Base-by-base conservation (phyloP, 768 basidiomycete species). In the Strobilomyces echinocephalus region DNA sequence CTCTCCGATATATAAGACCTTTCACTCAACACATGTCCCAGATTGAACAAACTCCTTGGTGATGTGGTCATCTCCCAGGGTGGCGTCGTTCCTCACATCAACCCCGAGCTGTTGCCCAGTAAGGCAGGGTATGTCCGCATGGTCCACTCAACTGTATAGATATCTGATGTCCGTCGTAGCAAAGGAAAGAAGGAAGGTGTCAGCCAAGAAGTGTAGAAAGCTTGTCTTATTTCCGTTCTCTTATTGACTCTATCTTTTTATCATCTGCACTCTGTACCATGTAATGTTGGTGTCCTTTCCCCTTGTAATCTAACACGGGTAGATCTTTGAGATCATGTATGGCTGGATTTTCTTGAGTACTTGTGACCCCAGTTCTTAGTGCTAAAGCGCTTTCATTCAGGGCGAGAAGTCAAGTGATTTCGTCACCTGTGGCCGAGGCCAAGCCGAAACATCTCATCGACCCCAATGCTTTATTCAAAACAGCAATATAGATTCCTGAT, bases 31-130 rank as follows among this genome's bases (percentile, higher is more conserved):
- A 3, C 31, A 55, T 21, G 18, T 52, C 50, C 1, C 46, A 84
- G 83, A 71, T 67, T 90, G 61, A 86, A 87, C 75, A 87, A 83
- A 62, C 85, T 93, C 58, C 82, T 94, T 53, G 90, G 89, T 18
- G 77, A 83, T 52, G 91, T 93, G 60, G 85, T 89, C 68, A 93
- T 94, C 76, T 91, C 88, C 21, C 90, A 93, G 70, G 91, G 91
- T 72, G 91, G 91, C 79, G 88, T 90, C 50, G 83, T 87, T 18
- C 88, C 88, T 18, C 76, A 74, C 69, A 82, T 84, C 65, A 76
- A 79, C 63, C 75, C 78, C n/a, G 74, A 71, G 34, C 58, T 72
- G 8, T 54, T 72, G 39, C 70, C 70, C 20, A 65, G 60, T 35
- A 69, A 69, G 46, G 46, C 68, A 35, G 57, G 69, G 68, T 71